Evolutionary conservation across 257 asterid species (phyloP), one percentile per base, ranked within the genome.

Genomic region (Pogostemon cablin): DNA sequence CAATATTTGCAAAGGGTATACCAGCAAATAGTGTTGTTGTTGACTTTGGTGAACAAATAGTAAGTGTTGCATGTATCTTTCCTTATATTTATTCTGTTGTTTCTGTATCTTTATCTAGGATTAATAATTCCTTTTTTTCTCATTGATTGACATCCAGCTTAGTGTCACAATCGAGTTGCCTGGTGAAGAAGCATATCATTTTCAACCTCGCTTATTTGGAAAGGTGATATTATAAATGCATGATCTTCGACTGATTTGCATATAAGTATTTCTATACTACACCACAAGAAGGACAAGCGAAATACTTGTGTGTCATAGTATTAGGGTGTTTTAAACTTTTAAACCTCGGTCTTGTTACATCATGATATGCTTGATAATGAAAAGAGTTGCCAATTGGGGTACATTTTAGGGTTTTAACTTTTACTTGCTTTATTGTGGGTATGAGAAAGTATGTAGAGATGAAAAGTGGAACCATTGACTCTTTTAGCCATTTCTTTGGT

Each of bases 41-140:
- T 69, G 97, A 89, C 73, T 93, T 86, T 69, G 99, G 99, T 34
- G 99, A 89, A 84, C 98, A 92, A 86, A 92, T 92, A 52, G 97
- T 92, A 83, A 78, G 96, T 79, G 71, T 54, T 48, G 76, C 55
- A 40, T 62, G 15, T 64, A 57, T 41, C 62, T 34, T 37, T 35
- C 47, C 43, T 50, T 59, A 7, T 65, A 25, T 25, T 25, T 25
- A 25, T 25, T 25, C 32, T 25, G 32, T 53, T 56, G 35, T 42
- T 39, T n/a, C 6, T 62, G 64, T 34, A 39, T 39, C 15, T 12
- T 11, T 52, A 44, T 54, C 38, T 44, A 58, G 41, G 39, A 69
- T 48, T 44, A 50, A 50, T 58, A 37, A 72, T 49, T 49, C 72
- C 53, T 6, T 57, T 64, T 25, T 69, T 37, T 66, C 50, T 56